Evolutionary conservation across 2,329 filamentous ascomycete genomes (phyloP).

Genomic region (Talaromyces pinophilus): DNA sequence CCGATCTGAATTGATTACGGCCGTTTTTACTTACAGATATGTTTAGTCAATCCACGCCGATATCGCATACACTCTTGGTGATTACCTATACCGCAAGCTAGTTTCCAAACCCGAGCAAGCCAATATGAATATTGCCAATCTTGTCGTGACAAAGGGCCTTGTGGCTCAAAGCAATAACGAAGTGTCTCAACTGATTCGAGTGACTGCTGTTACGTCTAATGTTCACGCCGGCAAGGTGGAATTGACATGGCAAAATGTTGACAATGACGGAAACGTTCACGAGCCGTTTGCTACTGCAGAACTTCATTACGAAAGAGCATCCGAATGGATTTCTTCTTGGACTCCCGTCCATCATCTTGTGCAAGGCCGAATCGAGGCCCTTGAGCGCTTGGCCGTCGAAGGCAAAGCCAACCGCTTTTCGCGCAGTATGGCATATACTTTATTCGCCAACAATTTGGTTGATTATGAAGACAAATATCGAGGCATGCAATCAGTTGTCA

Average conservation of each 20-base stretch:
- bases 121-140: slow-evolving; percentile 27
- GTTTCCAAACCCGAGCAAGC: slow-evolving; percentile 18
- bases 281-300: slow-evolving; percentile 32
- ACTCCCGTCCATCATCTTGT: slow-evolving; percentile 29
- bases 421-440: slow-evolving; percentile 34
- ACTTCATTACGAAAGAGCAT: slow-evolving; percentile 27
- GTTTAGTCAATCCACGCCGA: slow-evolving; percentile 27
- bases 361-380: slow-evolving; percentile 29
- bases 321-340: slow-evolving; percentile 33
- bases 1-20: no score
- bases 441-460: slow-evolving; percentile 28
- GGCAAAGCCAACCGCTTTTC: slow-evolving; percentile 30
- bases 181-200: slow-evolving; percentile 23
- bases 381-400: slow-evolving; percentile 31
- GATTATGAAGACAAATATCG: slow-evolving; percentile 26
- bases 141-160: slow-evolving; percentile 47
- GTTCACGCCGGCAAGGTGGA: neutral
- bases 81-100: slow-evolving; percentile 25
- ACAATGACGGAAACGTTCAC: slow-evolving; percentile 23
- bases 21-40: no score
- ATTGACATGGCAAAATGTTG: slow-evolving; percentile 33
- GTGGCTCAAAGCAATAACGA: slow-evolving; percentile 46
- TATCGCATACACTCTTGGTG: slow-evolving; percentile 30
- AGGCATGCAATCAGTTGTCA: slow-evolving; percentile 26
- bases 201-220: slow-evolving; percentile 48